Evolutionary conservation across 192 early-diverging fungal species (phyloP), one percentile per base, ranked within the genome.

Genomic region (Entrophospora sp.): DNA sequence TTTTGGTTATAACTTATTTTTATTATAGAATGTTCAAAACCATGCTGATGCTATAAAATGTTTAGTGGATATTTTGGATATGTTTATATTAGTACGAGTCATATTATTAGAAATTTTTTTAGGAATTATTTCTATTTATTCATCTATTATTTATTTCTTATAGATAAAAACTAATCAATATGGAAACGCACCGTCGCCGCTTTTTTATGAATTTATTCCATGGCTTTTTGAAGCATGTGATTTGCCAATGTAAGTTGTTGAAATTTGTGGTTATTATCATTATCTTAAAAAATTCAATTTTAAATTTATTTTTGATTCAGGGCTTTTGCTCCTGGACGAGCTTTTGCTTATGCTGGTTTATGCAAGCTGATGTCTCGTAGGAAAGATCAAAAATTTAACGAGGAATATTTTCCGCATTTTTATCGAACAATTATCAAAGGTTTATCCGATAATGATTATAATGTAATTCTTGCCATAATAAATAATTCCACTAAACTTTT

Each of bases 191-290:
- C 28, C 72, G 16, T 83, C 85, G 56, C 91, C 91, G 2, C 75
- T 83, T 5, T 72, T 91, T 0, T 90, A 87, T 45, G 87, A 93
- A 40, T 84, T 91, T 67, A 72, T 84, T 6, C 78, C 85, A 2
- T 92, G 90, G 89, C 66, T 93, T 22, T 87, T 94, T 43, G 77
- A 92, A 69, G 86, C 89, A 0, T 76, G 81, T 24, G 79, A 85
- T 66, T 37, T 87, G 24, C 69, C 76, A 51, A 67, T 59, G 87
- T 90, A 74, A 67, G 74, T 70, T 22, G 10, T 52, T 27, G 14
- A n/a, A 5, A 24, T 16, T 20, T 1, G 25, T 1, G 66, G 13
- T 46, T 72, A 10, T 24, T 0, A 35, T 35, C n/a, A 16, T 51
- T 38, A 28, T 25, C 13, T 35, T 66, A 12, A 16, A 28, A 27